These are phyloP conservation scores for Penicillium paneum DNA, from an alignment of 2,329 filamentous ascomycete species.

Conservation along the genomic window DNA sequence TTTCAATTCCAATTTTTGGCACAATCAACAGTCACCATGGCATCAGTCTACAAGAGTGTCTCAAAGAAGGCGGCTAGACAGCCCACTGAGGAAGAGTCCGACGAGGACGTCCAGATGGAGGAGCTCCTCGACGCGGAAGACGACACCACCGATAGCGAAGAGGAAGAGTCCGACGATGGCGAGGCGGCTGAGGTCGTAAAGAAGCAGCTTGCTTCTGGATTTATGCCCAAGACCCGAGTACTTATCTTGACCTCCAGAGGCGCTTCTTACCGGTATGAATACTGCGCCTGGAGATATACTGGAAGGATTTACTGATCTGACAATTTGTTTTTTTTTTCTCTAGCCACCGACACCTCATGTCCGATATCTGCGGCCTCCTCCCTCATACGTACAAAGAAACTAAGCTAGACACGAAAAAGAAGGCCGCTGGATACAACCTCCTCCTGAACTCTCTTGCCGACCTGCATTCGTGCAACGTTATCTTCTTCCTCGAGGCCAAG, in stretches of 20 bases:
- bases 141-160: conserved; percentile 40
- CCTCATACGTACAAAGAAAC: conserved; percentile 92
- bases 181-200: conserved; percentile 28
- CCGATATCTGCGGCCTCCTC: conserved; percentile 82
- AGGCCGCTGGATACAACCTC: conserved; percentile 57
- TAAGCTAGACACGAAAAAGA: conserved; percentile 95
- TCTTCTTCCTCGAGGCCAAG: conserved; percentile 90
- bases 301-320: conserved; percentile 8
- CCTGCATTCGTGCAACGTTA: conserved; percentile 90
- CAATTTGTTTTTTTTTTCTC: conserved; percentile 15
- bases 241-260: conserved; percentile 89
- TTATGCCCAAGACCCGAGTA: conserved; percentile 58
- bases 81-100: conserved; percentile 50
- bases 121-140: conserved; percentile 36
- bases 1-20: conserved; percentile 14
- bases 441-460: conserved; percentile 73
- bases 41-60: conserved; percentile 71
- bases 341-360: conserved; percentile 89
- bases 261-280: conserved; percentile 73
- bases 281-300: not conserved
- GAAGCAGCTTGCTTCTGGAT: conserved; percentile 34
- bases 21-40: conserved; percentile 51
- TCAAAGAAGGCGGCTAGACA: conserved; percentile 55
- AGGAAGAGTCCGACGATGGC: conserved; percentile 30
- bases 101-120: conserved; percentile 39